Conservation (phyloP, 2,329 filamentous ascomycete species). For the Claviceps quebecensis region DNA sequence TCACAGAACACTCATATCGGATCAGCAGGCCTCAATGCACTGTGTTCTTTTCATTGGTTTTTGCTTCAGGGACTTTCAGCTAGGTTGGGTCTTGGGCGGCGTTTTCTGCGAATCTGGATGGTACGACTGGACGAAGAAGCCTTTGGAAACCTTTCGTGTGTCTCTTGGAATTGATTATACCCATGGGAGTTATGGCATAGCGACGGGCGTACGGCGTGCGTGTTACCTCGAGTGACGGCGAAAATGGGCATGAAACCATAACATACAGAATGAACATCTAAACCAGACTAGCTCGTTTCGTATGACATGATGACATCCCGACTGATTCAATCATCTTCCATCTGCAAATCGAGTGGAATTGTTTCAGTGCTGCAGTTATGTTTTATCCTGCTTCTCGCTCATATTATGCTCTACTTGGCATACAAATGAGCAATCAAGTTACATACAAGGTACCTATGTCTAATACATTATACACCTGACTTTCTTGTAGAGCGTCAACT, state of each 20-base stretch:
- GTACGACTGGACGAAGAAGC: neutral
- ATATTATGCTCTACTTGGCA: too few relatives aligned
- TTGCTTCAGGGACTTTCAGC: neutral
- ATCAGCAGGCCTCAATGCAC: neutral
- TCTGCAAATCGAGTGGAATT: too few relatives aligned
- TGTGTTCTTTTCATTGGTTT: neutral
- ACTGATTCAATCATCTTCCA: too few relatives aligned
- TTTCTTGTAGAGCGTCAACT: too few relatives aligned
- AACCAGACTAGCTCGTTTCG: too few relatives aligned
- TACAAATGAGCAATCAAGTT: too few relatives aligned
- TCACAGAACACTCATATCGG: neutral
- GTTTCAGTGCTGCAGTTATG: too few relatives aligned
- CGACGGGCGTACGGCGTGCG: neutral
- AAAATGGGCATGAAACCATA: neutral
- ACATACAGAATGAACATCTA: too few relatives aligned
- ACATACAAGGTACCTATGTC: too few relatives aligned
- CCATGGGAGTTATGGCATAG: neutral
- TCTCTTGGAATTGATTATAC: neutral
- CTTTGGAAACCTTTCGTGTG: neutral
- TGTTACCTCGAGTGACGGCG: neutral
- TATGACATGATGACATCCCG: too few relatives aligned
- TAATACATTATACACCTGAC: too few relatives aligned
- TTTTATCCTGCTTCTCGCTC: too few relatives aligned
- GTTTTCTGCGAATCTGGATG: neutral
- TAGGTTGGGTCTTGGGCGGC: neutral